These are phyloP conservation scores for Colletotrichum costaricense DNA, from an alignment of 2,329 filamentous ascomycete species.

Conservation along the genomic window DNA sequence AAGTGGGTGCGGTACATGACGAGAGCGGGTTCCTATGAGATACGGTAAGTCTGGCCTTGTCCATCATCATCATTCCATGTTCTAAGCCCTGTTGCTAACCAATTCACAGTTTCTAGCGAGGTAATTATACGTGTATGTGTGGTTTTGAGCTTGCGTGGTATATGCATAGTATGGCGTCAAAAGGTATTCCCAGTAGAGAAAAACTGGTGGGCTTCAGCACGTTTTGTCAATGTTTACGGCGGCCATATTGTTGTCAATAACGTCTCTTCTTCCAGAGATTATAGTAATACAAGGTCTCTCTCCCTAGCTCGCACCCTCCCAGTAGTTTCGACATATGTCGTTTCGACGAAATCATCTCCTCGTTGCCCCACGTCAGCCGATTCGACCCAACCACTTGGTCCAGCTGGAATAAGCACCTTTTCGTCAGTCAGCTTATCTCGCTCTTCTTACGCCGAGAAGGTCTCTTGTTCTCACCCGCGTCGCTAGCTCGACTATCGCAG, in stretches of 20 bases:
- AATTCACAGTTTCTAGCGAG: conserved; percentile 46
- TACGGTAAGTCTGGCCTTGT: conserved; percentile 68
- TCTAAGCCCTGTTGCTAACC: conserved; percentile 28
- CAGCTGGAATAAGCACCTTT: no score
- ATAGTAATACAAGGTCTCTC: conserved; percentile 32
- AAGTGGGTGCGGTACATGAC: conserved; percentile 99
- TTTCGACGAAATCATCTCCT: neutral
- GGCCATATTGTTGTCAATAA: conserved; percentile 21
- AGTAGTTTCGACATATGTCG: no score
- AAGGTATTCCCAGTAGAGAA: conserved; percentile 33
- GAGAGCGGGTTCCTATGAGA: conserved; percentile 96
- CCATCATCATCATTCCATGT: neutral
- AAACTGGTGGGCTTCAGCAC: conserved; percentile 32
- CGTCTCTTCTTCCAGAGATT: conserved; percentile 22
- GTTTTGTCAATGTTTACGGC: conserved; percentile 25
- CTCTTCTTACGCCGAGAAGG: neutral
- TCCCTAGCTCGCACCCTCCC: neutral
- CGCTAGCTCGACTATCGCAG: conserved; percentile 6
- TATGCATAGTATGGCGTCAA: conserved; percentile 36
- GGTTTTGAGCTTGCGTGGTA: conserved; percentile 32
- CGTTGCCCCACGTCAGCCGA: neutral
- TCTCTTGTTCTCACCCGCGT: neutral
- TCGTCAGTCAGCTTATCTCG: neutral
- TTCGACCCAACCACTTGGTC: neutral
- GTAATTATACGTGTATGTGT: conserved; percentile 5